Base-by-base conservation (phyloP, 768 basidiomycete genomes). In the Termitomyces sp. region DNA sequence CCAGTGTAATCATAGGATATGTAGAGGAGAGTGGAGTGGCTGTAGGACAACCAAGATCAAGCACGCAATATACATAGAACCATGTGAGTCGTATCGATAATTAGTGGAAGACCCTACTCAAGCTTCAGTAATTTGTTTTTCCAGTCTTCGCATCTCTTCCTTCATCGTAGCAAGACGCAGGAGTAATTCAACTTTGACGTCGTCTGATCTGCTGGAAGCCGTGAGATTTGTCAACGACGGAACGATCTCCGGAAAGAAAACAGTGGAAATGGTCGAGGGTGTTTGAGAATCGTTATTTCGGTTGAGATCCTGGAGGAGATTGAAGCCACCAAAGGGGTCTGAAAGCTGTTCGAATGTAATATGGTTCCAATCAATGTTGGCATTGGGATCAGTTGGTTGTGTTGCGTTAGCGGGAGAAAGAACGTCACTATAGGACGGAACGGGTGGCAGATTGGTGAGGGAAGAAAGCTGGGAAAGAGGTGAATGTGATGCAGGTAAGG, bases 121-220 rank as follows among this genome's bases (percentile, higher is more conserved):
- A 50, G 54, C 23, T 43, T 20, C 38, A 36, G 56, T 46, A 16
- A 61, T 57, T 46, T 49, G 50, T 53, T 57, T 53, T 36, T 58
- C 61, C n/a, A 61, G 43, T 13, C 44, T 38, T 28, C 53, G 49
- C 57, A 58, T 55, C n/a, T 47, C 61, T 40, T 61, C 61, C 35
- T 58, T 61, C 57, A 61, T 61, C 2, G n/a, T 48, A 1, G 48
- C 54, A 32, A 62, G 57, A 28, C 48, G 38, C 2, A 12, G 20
- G 8, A 50, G 18, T n/a, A 55, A 55, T n/a, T 50, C 57, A 26
- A 40, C 56, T 41, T 62, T 62, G 2, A 16, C 57, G 28, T 43
- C 44, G 2, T 32, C 36, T 40, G 44, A 33, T 9, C 6, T 8
- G 1, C 16, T 1, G 3, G 23, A 18, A 46, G 20, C 26, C 20